phyloP scores from a whole-genome alignment of 805 yeast genomes.

The Yarrowia deformans region DNA sequence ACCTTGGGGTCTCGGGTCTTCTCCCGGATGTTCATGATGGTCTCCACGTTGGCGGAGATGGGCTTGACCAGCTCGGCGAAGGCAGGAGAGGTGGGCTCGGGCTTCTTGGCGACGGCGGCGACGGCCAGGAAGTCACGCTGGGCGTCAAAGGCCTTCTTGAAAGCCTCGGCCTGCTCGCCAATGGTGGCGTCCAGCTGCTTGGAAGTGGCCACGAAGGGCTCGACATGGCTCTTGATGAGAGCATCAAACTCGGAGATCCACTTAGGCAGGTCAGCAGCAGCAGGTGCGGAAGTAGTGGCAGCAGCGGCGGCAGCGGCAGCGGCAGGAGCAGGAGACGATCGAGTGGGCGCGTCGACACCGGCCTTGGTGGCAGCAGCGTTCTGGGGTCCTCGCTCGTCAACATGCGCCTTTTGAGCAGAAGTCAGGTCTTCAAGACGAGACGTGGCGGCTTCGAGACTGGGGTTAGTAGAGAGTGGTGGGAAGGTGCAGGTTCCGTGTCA shows the following conservation, averaged over 20 bases:
- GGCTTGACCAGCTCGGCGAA: slow-evolving; percentile 70
- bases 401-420: slow-evolving; percentile 70
- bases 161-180: slow-evolving; percentile 54
- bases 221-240: slow-evolving; percentile 60
- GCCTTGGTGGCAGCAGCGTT: slow-evolving; percentile 41
- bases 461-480: not conserved
- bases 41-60: slow-evolving; percentile 64
- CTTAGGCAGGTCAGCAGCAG: slow-evolving; percentile 37
- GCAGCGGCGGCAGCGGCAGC: slow-evolving; percentile 43
- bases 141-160: slow-evolving; percentile 60
- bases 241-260: slow-evolving; percentile 59
- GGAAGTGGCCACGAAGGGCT: slow-evolving; percentile 66
- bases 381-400: slow-evolving; percentile 45
- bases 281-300: slow-evolving; percentile 42
- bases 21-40: slow-evolving; percentile 73
- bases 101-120: slow-evolving; percentile 68
- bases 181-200: slow-evolving; percentile 63
- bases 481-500: not conserved
- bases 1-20: slow-evolving; percentile 70
- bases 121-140: slow-evolving; percentile 67
- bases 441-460: slow-evolving; percentile 90
- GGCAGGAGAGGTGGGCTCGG: slow-evolving; percentile 62
- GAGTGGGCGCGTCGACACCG: slow-evolving; percentile 41
- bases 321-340: slow-evolving; percentile 41
- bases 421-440: slow-evolving; percentile 91